Conservation (phyloP, 169 alveolate genomes). For the Plasmodium sp. region DNA sequence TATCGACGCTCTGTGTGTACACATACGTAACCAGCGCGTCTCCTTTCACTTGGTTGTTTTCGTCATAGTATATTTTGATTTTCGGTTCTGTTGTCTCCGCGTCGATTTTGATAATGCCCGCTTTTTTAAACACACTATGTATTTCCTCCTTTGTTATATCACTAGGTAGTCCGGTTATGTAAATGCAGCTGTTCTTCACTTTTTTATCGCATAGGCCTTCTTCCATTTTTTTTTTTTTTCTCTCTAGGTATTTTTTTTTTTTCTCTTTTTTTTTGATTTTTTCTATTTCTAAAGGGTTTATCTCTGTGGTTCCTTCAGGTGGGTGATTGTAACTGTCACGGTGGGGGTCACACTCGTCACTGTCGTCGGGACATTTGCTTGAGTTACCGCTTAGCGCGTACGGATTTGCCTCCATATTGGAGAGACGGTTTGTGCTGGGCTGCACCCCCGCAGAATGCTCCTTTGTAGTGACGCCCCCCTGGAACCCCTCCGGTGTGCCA, state of each 20-base stretch:
- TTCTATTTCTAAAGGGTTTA: constrained; percentile 1
- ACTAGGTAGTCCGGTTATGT: constrained; percentile 85
- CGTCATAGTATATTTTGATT: constrained; percentile 85
- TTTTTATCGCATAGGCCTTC: constrained; percentile 72
- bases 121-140: constrained; percentile 83
- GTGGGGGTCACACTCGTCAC: not conserved
- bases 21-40: constrained; percentile 89
- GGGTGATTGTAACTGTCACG: not conserved
- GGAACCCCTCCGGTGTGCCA: not conserved
- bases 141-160: constrained; percentile 84
- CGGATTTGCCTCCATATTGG: not conserved
- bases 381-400: not conserved
- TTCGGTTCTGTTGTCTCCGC: constrained; percentile 89
- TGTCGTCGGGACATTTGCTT: not conserved
- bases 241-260: constrained; percentile 70
- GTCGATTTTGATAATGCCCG: constrained; percentile 90
- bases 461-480: not conserved
- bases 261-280: constrained; percentile 54
- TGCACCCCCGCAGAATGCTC: not conserved
- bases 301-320: not conserved
- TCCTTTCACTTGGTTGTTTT: constrained; percentile 81
- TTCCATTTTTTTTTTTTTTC: constrained; percentile 64
- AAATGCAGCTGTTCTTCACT: constrained; percentile 82
- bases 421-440: not conserved
- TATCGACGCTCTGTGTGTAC: constrained; percentile 86